Evolutionary conservation across 148 eudicot species (phyloP).

Genomic region (Silene latifolia): DNA sequence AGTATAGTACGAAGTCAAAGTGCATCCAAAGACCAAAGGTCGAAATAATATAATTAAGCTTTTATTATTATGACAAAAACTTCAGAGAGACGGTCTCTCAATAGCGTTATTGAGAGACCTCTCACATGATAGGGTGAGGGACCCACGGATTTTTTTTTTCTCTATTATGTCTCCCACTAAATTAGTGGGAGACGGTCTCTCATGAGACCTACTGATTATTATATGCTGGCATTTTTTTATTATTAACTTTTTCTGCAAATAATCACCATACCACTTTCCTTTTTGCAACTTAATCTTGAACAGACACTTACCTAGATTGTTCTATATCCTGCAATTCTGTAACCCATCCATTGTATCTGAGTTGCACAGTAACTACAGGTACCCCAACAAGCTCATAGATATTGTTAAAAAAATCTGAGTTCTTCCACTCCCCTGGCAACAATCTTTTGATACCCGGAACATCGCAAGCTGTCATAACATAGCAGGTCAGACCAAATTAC

Average conservation of each 20-base stretch:
- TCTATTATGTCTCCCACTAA: no score
- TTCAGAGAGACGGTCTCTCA: no score
- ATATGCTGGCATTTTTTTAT: neutral
- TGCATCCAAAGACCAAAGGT: slow-evolving; percentile 3
- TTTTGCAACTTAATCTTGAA: slow-evolving; percentile 1
- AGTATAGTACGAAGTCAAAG: neutral
- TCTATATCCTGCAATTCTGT: slow-evolving; percentile 88
- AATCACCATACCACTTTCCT: neutral
- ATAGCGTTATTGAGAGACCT: no score
- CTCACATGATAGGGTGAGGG: no score
- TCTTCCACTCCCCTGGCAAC: slow-evolving; percentile 79
- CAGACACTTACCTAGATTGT: slow-evolving; percentile 54
- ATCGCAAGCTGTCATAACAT: slow-evolving; percentile 72
- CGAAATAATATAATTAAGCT: neutral
- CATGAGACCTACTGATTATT: no score
- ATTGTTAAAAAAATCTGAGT: slow-evolving; percentile 70
- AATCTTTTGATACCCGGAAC: slow-evolving; percentile 97
- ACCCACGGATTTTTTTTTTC: no score
- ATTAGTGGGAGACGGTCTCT: no score
- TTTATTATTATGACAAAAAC: no score
- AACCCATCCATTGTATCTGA: slow-evolving; percentile 96
- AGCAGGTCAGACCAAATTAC: slow-evolving; percentile 7
- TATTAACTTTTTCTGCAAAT: neutral
- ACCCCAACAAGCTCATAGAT: slow-evolving; percentile 90
- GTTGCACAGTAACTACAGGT: slow-evolving; percentile 97